A percentile compares a stretch with the other conserved stretches of the same genome.
These are phyloP conservation scores for Suillus subalutaceus DNA, from an alignment of 768 basidiomycete genomes.

Conservation along the genomic window DNA sequence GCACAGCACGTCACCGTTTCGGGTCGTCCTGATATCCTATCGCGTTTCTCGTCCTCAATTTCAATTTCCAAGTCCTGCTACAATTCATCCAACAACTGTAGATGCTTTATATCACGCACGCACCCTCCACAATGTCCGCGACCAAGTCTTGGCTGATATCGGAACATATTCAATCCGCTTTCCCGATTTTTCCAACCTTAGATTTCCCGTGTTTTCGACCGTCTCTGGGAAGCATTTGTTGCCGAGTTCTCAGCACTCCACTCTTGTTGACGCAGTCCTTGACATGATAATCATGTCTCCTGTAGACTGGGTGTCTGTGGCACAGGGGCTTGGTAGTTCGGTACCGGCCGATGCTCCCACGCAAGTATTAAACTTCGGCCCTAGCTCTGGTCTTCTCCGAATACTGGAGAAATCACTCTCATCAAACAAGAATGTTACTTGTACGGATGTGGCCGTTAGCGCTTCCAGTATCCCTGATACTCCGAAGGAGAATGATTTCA, in stretches of 20 bases:
- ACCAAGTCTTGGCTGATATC: constrained; percentile 48
- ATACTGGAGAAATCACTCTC: constrained; percentile 41
- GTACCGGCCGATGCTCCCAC: constrained; percentile 24
- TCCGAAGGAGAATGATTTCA: constrained; percentile 7
- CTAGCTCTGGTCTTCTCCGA: constrained; percentile 44
- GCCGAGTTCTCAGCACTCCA: constrained; percentile 20
- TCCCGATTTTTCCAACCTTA: constrained; percentile 49
- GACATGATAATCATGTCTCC: constrained; percentile 48
- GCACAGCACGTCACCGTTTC: constrained; percentile 56
- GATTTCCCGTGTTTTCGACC: constrained; percentile 51
- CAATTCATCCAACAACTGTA: constrained; percentile 47
- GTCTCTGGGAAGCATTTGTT: constrained; percentile 42
- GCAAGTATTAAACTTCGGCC: constrained; percentile 53
- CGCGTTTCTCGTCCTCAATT: constrained; percentile 43
- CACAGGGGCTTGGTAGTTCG: constrained; percentile 29
- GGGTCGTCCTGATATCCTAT: constrained; percentile 54
- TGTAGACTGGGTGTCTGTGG: constrained; percentile 55
- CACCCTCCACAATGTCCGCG: constrained; percentile 33
- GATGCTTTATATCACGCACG: constrained; percentile 57
- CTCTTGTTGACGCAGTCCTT: constrained; percentile 43
- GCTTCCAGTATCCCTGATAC: background rate
- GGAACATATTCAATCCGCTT: constrained; percentile 48
- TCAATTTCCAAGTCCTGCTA: constrained; percentile 30
- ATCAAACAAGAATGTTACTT: constrained; percentile 17
- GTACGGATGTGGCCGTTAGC: constrained; percentile 19